Percentiles rank a stretch among this genome's conserved stretches.
phyloP scores from a whole-genome alignment of 2,329 filamentous ascomycete species.

The Fusarium sp. region DNA sequence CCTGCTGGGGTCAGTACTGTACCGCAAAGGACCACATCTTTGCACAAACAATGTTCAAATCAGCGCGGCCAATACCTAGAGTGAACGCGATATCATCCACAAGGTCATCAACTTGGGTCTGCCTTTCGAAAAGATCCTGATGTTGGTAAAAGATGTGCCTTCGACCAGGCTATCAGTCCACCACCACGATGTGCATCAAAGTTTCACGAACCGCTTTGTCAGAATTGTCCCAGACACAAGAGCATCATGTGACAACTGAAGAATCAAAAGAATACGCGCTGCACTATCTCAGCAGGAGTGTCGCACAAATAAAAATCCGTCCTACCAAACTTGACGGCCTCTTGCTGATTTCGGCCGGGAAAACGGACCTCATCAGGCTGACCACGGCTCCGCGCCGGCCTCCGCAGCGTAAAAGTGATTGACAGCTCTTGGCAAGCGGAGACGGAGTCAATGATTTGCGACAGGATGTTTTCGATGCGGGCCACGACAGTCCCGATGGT shows the following conservation, averaged over 20 bases:
- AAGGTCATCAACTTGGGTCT: constrained; percentile 76
- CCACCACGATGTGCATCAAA: neutral
- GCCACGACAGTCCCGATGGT: constrained; percentile 45
- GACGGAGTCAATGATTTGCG: constrained; percentile 46
- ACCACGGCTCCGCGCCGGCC: constrained; percentile 15
- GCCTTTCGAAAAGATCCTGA: constrained; percentile 76
- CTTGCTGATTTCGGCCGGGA: constrained; percentile 60
- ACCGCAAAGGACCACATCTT: too few relatives aligned
- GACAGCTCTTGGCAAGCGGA: constrained; percentile 41
- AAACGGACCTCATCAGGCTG: constrained; percentile 52
- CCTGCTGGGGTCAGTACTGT: constrained; percentile 57
- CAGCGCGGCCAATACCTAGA: constrained; percentile 71
- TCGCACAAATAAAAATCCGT: neutral
- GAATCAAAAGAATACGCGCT: constrained; percentile 70
- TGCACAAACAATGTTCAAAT: constrained; percentile 75
- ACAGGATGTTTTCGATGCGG: constrained; percentile 53
- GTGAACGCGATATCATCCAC: constrained; percentile 82
- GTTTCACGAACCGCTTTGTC: constrained; percentile 69
- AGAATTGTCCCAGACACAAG: constrained; percentile 65
- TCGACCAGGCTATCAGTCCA: neutral
- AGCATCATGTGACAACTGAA: constrained; percentile 71
- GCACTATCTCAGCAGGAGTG: neutral
- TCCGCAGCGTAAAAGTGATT: constrained; percentile 45
- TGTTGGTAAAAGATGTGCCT: constrained; percentile 87
- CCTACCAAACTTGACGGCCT: constrained; percentile 66